These are phyloP conservation scores for Coniochaeta hoffmannii DNA, from an alignment of 2,329 filamentous ascomycete genomes.

Conservation along the genomic window DNA sequence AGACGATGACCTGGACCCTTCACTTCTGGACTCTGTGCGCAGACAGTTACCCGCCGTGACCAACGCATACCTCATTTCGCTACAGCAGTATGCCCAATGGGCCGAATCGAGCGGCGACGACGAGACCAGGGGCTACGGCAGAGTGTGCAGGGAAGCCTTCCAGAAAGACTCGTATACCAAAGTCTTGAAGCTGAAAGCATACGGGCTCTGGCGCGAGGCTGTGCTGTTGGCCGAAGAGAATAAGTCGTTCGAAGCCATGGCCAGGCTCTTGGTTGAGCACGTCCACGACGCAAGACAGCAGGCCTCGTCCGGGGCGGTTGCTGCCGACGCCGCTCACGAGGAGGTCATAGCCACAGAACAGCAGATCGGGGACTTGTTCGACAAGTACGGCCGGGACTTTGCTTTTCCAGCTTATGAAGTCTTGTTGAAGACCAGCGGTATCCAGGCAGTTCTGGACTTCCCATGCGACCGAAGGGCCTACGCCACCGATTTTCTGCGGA, in stretches of 20 bases:
- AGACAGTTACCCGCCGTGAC: slow-evolving; percentile 42
- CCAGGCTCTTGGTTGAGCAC: slow-evolving; percentile 47
- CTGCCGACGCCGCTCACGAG: slow-evolving; percentile 26
- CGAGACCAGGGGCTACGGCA: slow-evolving; percentile 31
- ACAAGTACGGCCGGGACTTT: slow-evolving; percentile 58
- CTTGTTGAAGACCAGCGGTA: slow-evolving; percentile 59
- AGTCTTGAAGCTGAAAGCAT: slow-evolving; percentile 44
- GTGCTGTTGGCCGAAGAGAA: slow-evolving; percentile 53
- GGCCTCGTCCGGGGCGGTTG: slow-evolving; percentile 22
- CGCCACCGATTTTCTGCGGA: slow-evolving; percentile 72
- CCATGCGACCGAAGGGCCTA: slow-evolving; percentile 59
- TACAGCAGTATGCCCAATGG: slow-evolving; percentile 47
- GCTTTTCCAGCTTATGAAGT: slow-evolving; percentile 75
- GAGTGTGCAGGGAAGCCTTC: slow-evolving; percentile 41
- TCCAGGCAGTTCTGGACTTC: slow-evolving; percentile 64
- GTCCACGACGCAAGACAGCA: slow-evolving; percentile 34
- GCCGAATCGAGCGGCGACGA: slow-evolving; percentile 35
- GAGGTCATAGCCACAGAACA: slow-evolving; percentile 38
- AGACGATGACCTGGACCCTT: slow-evolving; percentile 23
- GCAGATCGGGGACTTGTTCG: slow-evolving; percentile 47
- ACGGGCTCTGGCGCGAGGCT: slow-evolving; percentile 49
- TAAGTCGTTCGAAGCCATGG: slow-evolving; percentile 45
- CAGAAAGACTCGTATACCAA: slow-evolving; percentile 43
- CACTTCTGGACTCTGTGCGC: slow-evolving; percentile 36
- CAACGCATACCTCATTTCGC: slow-evolving; percentile 46